Evolutionary conservation across 257 asterid species (phyloP).

Genomic region (Haberlea rhodopensis): DNA sequence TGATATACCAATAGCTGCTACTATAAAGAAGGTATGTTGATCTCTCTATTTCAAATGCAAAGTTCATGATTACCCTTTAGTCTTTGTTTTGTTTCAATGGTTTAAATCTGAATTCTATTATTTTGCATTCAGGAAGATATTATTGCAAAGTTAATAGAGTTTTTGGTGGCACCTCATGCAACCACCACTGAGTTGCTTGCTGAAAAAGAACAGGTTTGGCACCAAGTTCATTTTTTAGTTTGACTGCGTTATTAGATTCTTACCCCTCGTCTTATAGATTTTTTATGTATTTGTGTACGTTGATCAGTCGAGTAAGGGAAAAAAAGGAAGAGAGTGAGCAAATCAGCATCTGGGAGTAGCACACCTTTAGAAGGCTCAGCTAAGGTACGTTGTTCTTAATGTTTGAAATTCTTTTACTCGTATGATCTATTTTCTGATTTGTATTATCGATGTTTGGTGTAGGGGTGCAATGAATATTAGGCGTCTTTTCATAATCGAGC

Average conservation of each 20-base stretch:
- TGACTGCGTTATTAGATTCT: constrained; percentile 1
- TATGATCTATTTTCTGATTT: background rate
- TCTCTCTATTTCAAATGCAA: constrained; percentile 12
- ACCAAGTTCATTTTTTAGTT: constrained; percentile 1
- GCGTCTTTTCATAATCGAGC: background rate
- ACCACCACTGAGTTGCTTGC: constrained; percentile 67
- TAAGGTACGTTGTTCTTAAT: constrained; percentile 47
- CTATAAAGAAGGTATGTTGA: constrained; percentile 70
- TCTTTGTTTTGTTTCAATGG: constrained; percentile 15
- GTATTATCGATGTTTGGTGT: background rate
- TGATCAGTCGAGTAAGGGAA: constrained; percentile 55
- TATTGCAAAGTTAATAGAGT: constrained; percentile 65
- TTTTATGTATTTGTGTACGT: constrained; percentile 16
- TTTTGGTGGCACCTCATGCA: constrained; percentile 83
- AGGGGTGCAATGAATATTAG: too few species aligned
- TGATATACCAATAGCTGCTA: constrained; percentile 62
- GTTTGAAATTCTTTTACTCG: background rate
- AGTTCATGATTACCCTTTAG: constrained; percentile 12
- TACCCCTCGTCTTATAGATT: constrained; percentile 15
- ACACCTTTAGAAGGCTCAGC: constrained; percentile 56
- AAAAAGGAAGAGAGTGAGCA: constrained; percentile 72
- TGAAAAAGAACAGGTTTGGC: constrained; percentile 75
- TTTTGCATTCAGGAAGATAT: constrained; percentile 72
- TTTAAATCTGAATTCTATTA: constrained; percentile 1
- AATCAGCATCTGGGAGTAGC: constrained; percentile 49